Conservation (phyloP, 2,329 filamentous ascomycete species). For the Emydomyces testavorans region DNA sequence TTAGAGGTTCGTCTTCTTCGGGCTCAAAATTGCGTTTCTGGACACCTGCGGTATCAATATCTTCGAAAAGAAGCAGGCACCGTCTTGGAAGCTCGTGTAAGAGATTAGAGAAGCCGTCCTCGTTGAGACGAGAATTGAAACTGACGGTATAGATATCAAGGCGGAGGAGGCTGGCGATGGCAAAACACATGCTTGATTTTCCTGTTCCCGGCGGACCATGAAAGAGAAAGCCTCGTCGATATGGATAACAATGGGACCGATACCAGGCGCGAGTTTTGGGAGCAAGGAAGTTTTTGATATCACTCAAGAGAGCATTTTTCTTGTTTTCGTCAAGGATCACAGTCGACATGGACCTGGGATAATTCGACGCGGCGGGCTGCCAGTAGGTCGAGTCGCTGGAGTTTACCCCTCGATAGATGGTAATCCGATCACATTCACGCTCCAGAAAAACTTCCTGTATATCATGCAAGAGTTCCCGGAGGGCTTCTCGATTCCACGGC, state of each 20-base stretch:
- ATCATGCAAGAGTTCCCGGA: background rate
- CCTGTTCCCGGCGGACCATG: conserved; percentile 71
- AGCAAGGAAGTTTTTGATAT: conserved; percentile 47
- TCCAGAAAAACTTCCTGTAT: background rate
- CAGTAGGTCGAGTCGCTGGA: no score
- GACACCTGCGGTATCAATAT: conserved; percentile 62
- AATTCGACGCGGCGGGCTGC: conserved; percentile 31
- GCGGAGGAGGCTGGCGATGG: conserved; percentile 57
- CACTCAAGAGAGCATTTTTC: conserved; percentile 41
- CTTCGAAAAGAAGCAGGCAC: conserved; percentile 63
- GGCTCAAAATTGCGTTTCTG: no score
- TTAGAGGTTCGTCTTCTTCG: no score
- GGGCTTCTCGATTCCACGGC: background rate
- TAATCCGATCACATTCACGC: background rate
- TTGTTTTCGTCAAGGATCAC: conserved; percentile 43
- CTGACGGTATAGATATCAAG: conserved; percentile 63
- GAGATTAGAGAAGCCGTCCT: conserved; percentile 53
- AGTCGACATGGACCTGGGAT: conserved; percentile 43
- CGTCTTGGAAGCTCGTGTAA: conserved; percentile 57
- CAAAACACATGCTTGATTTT: conserved; percentile 61
- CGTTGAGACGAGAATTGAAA: conserved; percentile 52
- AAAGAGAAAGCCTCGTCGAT: conserved; percentile 71
- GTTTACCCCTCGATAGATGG: no score
- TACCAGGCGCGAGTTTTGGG: conserved; percentile 58
- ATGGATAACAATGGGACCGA: conserved; percentile 68